Evolutionary conservation across 73 alveolate genomes (phyloP), one percentile per base, ranked within the genome.

Genomic region (Paramecium primaurelia): DNA sequence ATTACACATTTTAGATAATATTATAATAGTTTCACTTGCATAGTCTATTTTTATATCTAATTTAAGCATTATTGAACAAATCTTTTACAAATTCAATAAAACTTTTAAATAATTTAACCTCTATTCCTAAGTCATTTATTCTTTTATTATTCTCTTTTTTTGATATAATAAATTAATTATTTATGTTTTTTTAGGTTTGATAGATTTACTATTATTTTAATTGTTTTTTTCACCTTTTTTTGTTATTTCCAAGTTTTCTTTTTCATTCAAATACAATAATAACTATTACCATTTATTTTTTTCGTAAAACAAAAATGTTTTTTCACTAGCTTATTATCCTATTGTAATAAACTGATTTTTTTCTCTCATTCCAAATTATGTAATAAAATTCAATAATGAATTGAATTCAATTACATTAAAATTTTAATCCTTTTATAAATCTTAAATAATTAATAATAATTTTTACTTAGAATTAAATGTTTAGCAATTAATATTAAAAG

Each of bases 271-370:
- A 20, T 75, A 37, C 30, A 75, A 75, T 75, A 75, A 36, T 75
- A 75, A 36, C 18, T 75, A 10, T 75, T 75, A 36, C 88, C 88
- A 75, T 34, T 75, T 30, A 37, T 75, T 26, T 40, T 45, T 75
- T 75, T 34, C 68, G 37, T 75, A 75, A 75, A 75, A 75, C n/a
- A 75, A 75, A n/a, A 38, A 75, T 75, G 88, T 75, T 40, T 75
- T 75, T 75, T 75, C 88, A 36, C 88, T 37, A 5, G 88, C 88
- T 75, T 32, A n/a, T 7, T 12, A 14, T 14, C 88, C 88, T 5
- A 75, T 16, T 4, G 68, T 16, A 36, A 75, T 75, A 75, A 75
- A 75, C 32, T 75, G 30, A 14, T 37, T 37, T 37, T 75, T 75
- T 37, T 75, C 88, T 40, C 88, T 75, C 59, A 22, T 75, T 34